Evolutionary conservation across 768 basidiomycete species (phyloP).

Genomic region (Hygrophorus russula): DNA sequence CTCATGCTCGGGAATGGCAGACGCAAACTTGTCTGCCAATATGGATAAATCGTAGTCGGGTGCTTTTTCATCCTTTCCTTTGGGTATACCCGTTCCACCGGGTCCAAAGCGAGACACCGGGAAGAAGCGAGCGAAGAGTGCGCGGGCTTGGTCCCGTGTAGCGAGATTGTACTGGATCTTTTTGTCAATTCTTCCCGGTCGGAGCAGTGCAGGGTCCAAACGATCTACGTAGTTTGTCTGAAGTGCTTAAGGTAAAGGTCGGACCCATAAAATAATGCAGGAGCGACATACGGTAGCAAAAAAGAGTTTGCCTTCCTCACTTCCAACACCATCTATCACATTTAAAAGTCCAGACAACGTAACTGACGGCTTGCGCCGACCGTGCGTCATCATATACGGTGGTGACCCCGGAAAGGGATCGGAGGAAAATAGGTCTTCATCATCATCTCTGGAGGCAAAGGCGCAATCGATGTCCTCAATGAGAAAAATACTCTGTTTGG

Average conservation of each 20-base stretch:
- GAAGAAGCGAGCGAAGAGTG: slow-evolving; percentile 42
- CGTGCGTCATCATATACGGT: slow-evolving; percentile 8
- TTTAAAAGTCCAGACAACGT: slow-evolving; percentile 48
- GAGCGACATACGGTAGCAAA: slow-evolving; percentile 38
- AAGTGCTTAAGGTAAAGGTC: neutral
- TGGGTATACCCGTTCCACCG: neutral
- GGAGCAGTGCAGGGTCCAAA: slow-evolving; percentile 43
- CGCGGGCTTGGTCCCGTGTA: slow-evolving; percentile 31
- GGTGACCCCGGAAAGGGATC: neutral
- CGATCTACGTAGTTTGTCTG: slow-evolving; percentile 46
- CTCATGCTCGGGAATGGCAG: slow-evolving; percentile 20
- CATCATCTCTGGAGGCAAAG: slow-evolving; percentile 36
- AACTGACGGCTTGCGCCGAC: slow-evolving; percentile 21
- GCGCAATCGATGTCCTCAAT: slow-evolving; percentile 57
- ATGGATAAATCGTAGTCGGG: neutral
- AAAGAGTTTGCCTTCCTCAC: slow-evolving; percentile 50
- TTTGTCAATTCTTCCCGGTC: slow-evolving; percentile 46
- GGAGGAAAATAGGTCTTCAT: slow-evolving; percentile 15
- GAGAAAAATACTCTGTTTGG: slow-evolving; percentile 41
- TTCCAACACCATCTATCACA: slow-evolving; percentile 48
- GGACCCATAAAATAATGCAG: neutral
- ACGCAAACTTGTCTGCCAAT: slow-evolving; percentile 19
- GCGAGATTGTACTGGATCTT: slow-evolving; percentile 42
- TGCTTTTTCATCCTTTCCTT: neutral
- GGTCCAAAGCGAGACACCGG: slow-evolving; percentile 15